These are phyloP conservation scores for Fusarium gaditjirri DNA, from an alignment of 2,329 filamentous ascomycete genomes.

Conservation along the genomic window DNA sequence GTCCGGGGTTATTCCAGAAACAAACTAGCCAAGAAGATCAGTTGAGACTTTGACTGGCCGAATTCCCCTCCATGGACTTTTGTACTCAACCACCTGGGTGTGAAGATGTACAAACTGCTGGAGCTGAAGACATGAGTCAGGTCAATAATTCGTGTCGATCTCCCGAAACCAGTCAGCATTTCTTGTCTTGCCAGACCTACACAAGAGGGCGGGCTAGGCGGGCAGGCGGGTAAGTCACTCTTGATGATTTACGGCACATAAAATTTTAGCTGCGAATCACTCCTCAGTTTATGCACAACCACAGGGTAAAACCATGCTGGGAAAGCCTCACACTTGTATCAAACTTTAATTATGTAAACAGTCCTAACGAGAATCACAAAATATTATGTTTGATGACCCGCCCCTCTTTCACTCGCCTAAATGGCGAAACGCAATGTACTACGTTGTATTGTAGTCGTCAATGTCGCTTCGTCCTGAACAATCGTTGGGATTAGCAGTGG, in stretches of 20 bases:
- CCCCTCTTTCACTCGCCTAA: conserved; percentile 1
- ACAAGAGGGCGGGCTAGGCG: not conserved
- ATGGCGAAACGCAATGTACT: conserved; percentile 6
- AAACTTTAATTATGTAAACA: not conserved
- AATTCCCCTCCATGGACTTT: conserved; percentile 1
- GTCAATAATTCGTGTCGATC: conserved; percentile 41
- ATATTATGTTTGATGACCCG: not conserved
- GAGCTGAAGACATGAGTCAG: conserved; percentile 39
- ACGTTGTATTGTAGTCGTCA: conserved; percentile 20
- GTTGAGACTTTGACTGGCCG: conserved; percentile 3
- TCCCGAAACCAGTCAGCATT: conserved; percentile 37
- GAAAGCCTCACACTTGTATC: not conserved
- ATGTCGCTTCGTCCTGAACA: conserved; percentile 19
- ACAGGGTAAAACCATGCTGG: not conserved
- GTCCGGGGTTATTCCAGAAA: conserved; percentile 3
- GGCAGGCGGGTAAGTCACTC: not conserved
- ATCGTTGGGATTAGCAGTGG: conserved; percentile 1
- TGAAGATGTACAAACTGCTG: conserved; percentile 2
- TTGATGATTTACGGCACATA: not conserved
- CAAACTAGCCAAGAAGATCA: conserved; percentile 9
- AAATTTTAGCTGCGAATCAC: conserved; percentile 1
- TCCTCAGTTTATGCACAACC: not conserved
- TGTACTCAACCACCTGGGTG: not conserved
- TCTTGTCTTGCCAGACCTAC: not conserved
- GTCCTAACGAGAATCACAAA: not conserved